Conservation (phyloP, 495 filamentous ascomycete genomes). For the Tetracladium marchalianum region DNA sequence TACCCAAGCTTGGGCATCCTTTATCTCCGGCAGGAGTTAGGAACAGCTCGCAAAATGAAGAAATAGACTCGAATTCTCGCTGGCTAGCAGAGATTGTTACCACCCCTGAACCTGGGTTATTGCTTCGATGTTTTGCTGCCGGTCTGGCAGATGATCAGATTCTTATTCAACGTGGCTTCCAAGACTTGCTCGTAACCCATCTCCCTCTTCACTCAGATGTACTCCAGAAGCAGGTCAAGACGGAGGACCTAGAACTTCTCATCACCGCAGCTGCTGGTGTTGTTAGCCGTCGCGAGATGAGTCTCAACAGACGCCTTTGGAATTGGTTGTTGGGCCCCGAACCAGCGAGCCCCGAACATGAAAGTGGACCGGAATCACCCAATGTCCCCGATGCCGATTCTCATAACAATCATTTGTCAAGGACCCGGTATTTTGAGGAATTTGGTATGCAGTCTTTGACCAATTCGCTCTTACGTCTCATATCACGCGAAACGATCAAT, state of each 20-base stretch:
- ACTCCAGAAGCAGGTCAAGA: constrained; percentile 59
- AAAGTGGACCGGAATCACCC: constrained; percentile 23
- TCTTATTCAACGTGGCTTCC: constrained; percentile 84
- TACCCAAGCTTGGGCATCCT: constrained; percentile 59
- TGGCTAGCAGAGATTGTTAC: constrained; percentile 64
- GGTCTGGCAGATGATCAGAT: constrained; percentile 85
- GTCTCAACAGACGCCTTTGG: constrained; percentile 88
- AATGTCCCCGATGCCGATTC: constrained; percentile 23
- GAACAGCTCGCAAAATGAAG: constrained; percentile 14
- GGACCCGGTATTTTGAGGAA: constrained; percentile 68
- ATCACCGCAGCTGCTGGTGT: constrained; percentile 76
- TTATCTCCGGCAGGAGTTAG: neutral
- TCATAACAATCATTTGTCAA: constrained; percentile 40
- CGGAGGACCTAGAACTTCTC: constrained; percentile 68
- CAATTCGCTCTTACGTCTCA: constrained; percentile 65
- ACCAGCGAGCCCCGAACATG: constrained; percentile 33
- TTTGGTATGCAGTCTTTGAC: constrained; percentile 68
- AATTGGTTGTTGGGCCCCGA: constrained; percentile 93
- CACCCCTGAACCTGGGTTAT: constrained; percentile 83
- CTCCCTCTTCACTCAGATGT: constrained; percentile 82
- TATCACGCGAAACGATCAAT: constrained; percentile 41
- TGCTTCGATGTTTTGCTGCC: constrained; percentile 82
- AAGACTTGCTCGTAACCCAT: constrained; percentile 86
- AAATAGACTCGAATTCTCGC: constrained; percentile 10
- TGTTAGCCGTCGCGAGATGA: constrained; percentile 86